Base-by-base conservation (phyloP, 2,329 filamentous ascomycete species). In the Zymoseptoria crescenta region DNA sequence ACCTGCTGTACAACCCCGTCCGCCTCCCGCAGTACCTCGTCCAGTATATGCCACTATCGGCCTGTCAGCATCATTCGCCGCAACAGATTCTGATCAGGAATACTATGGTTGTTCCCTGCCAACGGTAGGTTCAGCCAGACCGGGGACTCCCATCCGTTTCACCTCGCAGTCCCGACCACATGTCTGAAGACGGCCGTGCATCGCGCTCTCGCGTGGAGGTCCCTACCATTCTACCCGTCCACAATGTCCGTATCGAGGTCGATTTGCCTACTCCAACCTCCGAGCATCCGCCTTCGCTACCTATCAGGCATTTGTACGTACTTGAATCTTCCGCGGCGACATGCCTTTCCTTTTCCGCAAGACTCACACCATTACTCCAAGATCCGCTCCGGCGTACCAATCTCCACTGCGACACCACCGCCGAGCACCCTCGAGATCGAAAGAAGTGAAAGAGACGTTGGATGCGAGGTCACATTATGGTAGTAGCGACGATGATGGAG, bases 381-480 rank as follows among this genome's bases (percentile, higher is more conserved):
- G 83, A 67, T 84, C 83, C 55, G 75, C 76, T 51, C 80, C 83
- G 65, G 78, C 80, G 56, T 84, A 82, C 72, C 80, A 83, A 63
- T 85, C 81, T 68, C 85, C 84, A n/a, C 76, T 85, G 54, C 79
- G 85, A 74, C 85, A 88, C 71, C 84, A 87, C 74, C 79, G 77
- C 64, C 81, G 85, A 62, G 80, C 80, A 56, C 80, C 82, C 55
- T 87, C 84, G 56, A 77, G 79, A 52, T 81, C 82, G 52, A 79
- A 81, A 72, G 79, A 77, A 66, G 84, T 88, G 62, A 88, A 88
- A 88, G 92, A 96, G 84, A 96, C 93, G 2, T 84, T 96, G 69
- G 87, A 96, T 79, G 93, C 93, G 57, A 86, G 85, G 60, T 92
- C 91, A 29, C 86, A 94, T 71, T 96, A 95, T 74, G 87, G 84